Base-by-base conservation (phyloP, 805 yeast genomes). In the Alloascoidea africana region DNA sequence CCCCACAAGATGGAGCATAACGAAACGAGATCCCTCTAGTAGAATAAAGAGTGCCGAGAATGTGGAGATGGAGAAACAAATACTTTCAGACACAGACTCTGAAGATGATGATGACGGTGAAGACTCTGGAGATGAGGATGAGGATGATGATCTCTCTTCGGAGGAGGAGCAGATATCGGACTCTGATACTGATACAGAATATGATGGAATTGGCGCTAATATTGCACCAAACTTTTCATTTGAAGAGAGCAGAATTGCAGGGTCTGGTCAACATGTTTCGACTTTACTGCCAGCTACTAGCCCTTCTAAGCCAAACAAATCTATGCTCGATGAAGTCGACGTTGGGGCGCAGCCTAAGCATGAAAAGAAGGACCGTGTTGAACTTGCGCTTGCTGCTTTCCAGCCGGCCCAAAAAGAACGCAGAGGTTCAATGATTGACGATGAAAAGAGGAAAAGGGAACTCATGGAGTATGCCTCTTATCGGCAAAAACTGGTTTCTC, bases 401-500 rank as follows among this genome's bases (percentile, higher is more conserved):
- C 23, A 36, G 37, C 15, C 43, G 38, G 16, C 34, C 39, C 15
- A 27, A 34, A 16, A 8, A 27, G 18, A 38, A 32, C 40, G 36
- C 30, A 34, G 16, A 37, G 36, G 16, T 23, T 36, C 17, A 38
- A 30, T 14, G 41, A 46, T 11, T 42, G 46, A 5, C 45, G 46
- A 16, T 45, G 50, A 37, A 41, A 49, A 39, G 11, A 47, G 43
- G 33, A 48, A 47, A 27, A 43, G 44, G 36, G 47, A 23, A 23
- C n/a, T 71, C 42, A 75, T 69, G 41, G 73, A 68, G 43, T 74
- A 72, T 52, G 73, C 73, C 18, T 61, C 66, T 3, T 74, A 73
- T 55, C 65, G 77, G 45, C 62, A 67, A 43, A 71, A 73, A 46
- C 62, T 77, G 36, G 73, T 77, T 33, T 70, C 76, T 37, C 76